phyloP scores from a whole-genome alignment of 2,329 filamentous ascomycete species.

The Arachnopeziza araneosa region DNA sequence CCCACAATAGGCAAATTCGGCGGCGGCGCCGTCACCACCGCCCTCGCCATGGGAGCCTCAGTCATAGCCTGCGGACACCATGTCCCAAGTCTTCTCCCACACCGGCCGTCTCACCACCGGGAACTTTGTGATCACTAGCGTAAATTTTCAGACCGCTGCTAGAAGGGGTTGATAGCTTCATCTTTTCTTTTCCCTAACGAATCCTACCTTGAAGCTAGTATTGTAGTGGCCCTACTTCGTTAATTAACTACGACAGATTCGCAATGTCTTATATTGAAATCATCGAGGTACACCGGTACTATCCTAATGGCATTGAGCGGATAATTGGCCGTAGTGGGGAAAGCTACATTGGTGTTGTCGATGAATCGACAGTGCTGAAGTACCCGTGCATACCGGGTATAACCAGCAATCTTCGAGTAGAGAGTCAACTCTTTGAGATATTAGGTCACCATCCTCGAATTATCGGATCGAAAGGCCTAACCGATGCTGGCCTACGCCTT shows the following conservation, averaged over 20 bases:
- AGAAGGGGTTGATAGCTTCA: too few relatives aligned
- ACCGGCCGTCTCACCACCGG: constrained; percentile 3
- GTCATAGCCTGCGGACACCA: constrained; percentile 42
- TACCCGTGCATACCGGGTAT: background rate
- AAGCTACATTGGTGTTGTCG: background rate
- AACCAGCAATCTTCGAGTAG: background rate
- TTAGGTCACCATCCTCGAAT: constrained; percentile 1
- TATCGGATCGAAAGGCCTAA: background rate
- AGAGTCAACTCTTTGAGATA: constrained; percentile 1
- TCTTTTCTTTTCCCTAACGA: too few relatives aligned
- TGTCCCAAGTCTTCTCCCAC: constrained; percentile 1
- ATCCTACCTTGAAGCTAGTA: too few relatives aligned
- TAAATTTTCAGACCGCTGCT: too few relatives aligned
- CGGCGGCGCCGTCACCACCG: constrained; percentile 38
- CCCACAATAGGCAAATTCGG: constrained; percentile 44
- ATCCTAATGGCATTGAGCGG: background rate
- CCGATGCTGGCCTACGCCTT: background rate
- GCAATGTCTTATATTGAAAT: background rate
- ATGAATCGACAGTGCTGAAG: background rate
- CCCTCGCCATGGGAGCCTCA: constrained; percentile 42
- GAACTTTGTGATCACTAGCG: too few relatives aligned
- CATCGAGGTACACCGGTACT: constrained; percentile 1
- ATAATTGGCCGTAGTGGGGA: background rate
- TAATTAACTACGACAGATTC: too few relatives aligned
- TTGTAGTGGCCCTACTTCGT: too few relatives aligned